Evolutionary conservation across 139 green algal species (phyloP).

Genomic region (Choricystis sp.): DNA sequence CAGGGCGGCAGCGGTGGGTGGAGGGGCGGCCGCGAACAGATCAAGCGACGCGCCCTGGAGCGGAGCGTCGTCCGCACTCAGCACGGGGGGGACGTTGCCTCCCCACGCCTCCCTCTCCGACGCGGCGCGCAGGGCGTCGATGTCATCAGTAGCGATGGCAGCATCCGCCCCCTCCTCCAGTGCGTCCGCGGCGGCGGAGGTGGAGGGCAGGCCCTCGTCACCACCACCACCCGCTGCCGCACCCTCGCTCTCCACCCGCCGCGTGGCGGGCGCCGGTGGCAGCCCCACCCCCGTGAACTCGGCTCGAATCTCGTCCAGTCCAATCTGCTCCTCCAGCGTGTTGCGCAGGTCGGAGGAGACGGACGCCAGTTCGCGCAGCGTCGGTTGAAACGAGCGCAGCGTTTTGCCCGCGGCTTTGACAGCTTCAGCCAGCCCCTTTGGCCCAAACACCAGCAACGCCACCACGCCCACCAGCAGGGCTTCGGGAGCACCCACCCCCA

Average conservation of each 20-base stretch:
- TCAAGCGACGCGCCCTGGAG: slow-evolving; percentile 1
- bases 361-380: slow-evolving; percentile 80
- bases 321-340: slow-evolving; percentile 87
- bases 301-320: slow-evolving; percentile 74
- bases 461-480: slow-evolving; percentile 91
- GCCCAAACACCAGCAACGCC: slow-evolving; percentile 94
- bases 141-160: too few species aligned
- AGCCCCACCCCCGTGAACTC: slow-evolving; percentile 24
- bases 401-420: slow-evolving; percentile 71
- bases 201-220: not conserved
- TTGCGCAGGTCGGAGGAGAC: slow-evolving; percentile 75
- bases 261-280: not conserved
- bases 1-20: slow-evolving; percentile 15
- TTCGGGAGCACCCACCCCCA: slow-evolving; percentile 92
- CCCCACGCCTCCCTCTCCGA: slow-evolving; percentile 4
- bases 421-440: slow-evolving; percentile 88
- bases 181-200: not conserved
- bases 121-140: too few species aligned
- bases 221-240: not conserved
- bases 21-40: not conserved
- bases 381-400: slow-evolving; percentile 75
- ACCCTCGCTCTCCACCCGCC: too few species aligned
- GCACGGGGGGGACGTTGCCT: not conserved
- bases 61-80: not conserved
- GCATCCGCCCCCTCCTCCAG: too few species aligned